A percentile compares a stretch with the other conserved stretches of the same genome.
Conservation (phyloP, 1,284 basidiomycete genomes). For the Bjerkandera adusta region DNA sequence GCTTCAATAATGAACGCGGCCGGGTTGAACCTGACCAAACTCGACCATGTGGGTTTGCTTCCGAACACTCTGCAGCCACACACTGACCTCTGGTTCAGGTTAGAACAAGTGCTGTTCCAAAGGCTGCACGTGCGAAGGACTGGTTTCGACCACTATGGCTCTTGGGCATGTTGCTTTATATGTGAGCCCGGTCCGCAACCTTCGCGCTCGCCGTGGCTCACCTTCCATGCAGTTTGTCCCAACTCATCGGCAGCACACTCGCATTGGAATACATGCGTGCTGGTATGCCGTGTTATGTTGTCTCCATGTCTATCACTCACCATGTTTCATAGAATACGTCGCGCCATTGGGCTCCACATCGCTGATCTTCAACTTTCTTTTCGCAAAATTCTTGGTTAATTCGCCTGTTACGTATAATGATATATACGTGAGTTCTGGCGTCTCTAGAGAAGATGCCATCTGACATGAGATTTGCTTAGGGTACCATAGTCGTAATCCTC, state of each 20-base stretch:
- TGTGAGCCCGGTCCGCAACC: too few species aligned
- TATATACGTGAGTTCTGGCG: slow-evolving; percentile 59
- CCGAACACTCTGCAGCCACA: neutral
- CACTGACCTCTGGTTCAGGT: slow-evolving; percentile 41
- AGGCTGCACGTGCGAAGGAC: slow-evolving; percentile 62
- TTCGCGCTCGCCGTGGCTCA: neutral
- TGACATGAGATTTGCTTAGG: slow-evolving; percentile 40
- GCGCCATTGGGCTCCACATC: slow-evolving; percentile 83
- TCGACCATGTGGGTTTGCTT: slow-evolving; percentile 71
- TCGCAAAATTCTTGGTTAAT: slow-evolving; percentile 80
- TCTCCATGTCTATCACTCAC: neutral
- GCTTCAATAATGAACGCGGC: slow-evolving; percentile 84
- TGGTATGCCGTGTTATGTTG: slow-evolving; percentile 36
- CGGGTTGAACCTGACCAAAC: slow-evolving; percentile 80
- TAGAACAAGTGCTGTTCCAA: slow-evolving; percentile 69
- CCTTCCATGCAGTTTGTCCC: slow-evolving; percentile 67
- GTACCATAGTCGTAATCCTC: slow-evolving; percentile 76
- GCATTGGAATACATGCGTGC: slow-evolving; percentile 87
- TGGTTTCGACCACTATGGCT: slow-evolving; percentile 82
- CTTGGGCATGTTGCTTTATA: slow-evolving; percentile 79
- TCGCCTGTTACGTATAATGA: slow-evolving; percentile 80
- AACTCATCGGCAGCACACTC: slow-evolving; percentile 82
- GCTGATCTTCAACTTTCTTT: slow-evolving; percentile 86
- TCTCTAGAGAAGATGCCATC: neutral
- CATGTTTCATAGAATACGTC: slow-evolving; percentile 63